Conservation (phyloP, 2,329 filamentous ascomycete species). For the Zymoseptoria brevis region DNA sequence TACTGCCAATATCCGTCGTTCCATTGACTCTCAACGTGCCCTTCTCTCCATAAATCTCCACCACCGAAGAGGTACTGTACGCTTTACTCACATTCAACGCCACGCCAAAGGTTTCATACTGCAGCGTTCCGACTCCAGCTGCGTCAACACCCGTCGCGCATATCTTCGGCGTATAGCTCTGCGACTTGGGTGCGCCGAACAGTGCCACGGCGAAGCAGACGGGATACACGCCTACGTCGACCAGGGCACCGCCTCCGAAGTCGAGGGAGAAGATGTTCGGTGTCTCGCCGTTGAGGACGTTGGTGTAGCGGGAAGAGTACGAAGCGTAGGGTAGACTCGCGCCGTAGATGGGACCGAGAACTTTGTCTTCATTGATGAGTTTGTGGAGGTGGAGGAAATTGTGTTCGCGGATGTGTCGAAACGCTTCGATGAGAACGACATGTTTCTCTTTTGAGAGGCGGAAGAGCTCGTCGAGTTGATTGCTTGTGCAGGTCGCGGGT, state of each 20-base stretch:
- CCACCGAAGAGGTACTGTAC: slow-evolving; percentile 37
- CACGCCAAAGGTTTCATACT: slow-evolving; percentile 39
- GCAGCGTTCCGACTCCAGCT: slow-evolving; percentile 37
- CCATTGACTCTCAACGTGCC: slow-evolving; percentile 39
- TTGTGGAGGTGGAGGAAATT: slow-evolving; percentile 41
- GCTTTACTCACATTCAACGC: slow-evolving; percentile 38
- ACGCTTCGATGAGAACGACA: slow-evolving; percentile 42
- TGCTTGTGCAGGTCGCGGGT: slow-evolving; percentile 37
- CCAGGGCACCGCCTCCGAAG: slow-evolving; percentile 40
- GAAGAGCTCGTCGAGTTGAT: slow-evolving; percentile 39
- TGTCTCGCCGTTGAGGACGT: slow-evolving; percentile 38
- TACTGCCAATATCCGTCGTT: slow-evolving; percentile 38
- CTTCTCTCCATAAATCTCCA: slow-evolving; percentile 43
- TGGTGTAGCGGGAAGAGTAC: slow-evolving; percentile 40
- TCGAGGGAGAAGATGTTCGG: slow-evolving; percentile 44
- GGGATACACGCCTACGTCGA: slow-evolving; percentile 44
- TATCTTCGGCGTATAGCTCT: slow-evolving; percentile 37
- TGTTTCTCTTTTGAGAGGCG: slow-evolving; percentile 33
- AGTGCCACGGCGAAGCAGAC: slow-evolving; percentile 41
- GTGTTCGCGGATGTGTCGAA: slow-evolving; percentile 43
- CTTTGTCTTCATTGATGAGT: slow-evolving; percentile 27
- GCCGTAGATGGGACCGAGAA: slow-evolving; percentile 38
- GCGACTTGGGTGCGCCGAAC: slow-evolving; percentile 37
- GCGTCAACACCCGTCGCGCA: slow-evolving; percentile 41
- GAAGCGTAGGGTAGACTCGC: slow-evolving; percentile 39